Evolutionary conservation across 768 basidiomycete genomes (phyloP), one percentile per base, ranked within the genome.

Genomic region (Psilocybe subaeruginosa): DNA sequence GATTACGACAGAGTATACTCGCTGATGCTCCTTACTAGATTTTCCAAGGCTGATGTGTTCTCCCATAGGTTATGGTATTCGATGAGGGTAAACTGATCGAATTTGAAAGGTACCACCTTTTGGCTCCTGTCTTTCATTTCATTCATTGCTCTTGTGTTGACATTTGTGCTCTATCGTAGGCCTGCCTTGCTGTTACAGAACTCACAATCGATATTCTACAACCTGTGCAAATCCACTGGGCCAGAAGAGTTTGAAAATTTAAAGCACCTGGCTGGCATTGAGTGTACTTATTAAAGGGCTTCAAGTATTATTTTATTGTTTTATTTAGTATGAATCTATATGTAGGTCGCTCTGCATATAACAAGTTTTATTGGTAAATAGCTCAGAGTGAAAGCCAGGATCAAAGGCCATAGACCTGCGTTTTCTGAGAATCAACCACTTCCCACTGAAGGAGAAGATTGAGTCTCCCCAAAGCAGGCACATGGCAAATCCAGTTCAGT

Each of bases 71-170:
- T 43, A 85, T 91, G 84, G 74, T 92, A 6, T 78, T 94, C 17
- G 91, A 93, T 51, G 80, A 90, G 69, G 93, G 93, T 5, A 82
- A 81, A 2, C 90, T 95, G 45, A 80, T 83, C 4, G 93, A 94
- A 69, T 93, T 88, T 67, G 90, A 90, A 69, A 80, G 72, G 77
- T 82, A 63, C n/a, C 12, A 63, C n/a, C 12, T 27, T 51, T 16
- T 3, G 33, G 33, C 33, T 7, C 33, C 33, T 11, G 11, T 33
- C 9, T 8, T 8, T 51, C 8, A 11, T 12, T 1, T 51, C 8
- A 23, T 14, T 16, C 5, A 12, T 43, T 5, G 41, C 41, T 3
- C 6, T 12, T 43, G 5, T 39, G 8, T 14, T 39, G 37, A 8
- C n/a, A 12, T 43, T 16, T n/a, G 4, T 43, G 4, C 41, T 12